These are phyloP conservation scores for Staphylotrichum tortipilum DNA, from an alignment of 495 filamentous ascomycete genomes.

Conservation along the genomic window DNA sequence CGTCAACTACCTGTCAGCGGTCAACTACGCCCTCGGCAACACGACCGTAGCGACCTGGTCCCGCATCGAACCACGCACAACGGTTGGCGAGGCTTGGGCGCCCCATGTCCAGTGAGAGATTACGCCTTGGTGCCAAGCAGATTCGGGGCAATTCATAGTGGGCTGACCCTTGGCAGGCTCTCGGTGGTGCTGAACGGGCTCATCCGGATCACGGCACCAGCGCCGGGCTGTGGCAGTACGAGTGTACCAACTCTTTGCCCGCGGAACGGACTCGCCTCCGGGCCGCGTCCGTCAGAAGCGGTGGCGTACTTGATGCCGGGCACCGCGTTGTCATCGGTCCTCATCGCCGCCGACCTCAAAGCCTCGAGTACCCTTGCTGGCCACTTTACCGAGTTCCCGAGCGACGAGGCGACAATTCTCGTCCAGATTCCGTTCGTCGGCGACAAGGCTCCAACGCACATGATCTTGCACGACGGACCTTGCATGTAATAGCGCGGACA, in stretches of 20 bases:
- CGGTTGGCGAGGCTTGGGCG: constrained; percentile 24
- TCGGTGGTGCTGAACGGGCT: constrained; percentile 23
- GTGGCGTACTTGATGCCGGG: constrained; percentile 23
- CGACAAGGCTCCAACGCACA: constrained; percentile 17
- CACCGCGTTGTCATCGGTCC: constrained; percentile 14
- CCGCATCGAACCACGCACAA: constrained; percentile 17
- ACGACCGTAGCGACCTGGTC: constrained; percentile 21
- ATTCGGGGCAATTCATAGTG: neutral
- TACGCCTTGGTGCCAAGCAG: neutral
- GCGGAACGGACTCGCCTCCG: too few species aligned
- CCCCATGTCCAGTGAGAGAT: constrained; percentile 19
- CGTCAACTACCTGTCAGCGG: constrained; percentile 20
- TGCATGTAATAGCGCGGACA: constrained; percentile 13
- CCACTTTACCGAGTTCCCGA: constrained; percentile 25
- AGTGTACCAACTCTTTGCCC: too few species aligned
- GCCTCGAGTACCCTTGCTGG: constrained; percentile 18
- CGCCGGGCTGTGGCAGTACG: constrained; percentile 1
- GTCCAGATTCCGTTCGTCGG: constrained; percentile 21
- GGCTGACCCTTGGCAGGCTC: constrained; percentile 6
- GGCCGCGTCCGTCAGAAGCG: constrained; percentile 8
- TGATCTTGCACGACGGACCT: constrained; percentile 16
- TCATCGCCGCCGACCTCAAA: constrained; percentile 24
- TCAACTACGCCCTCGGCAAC: constrained; percentile 21
- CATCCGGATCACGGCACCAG: constrained; percentile 22
- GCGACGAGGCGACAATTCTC: constrained; percentile 22